Base-by-base conservation (phyloP, 169 alveolate species). In the Cryptosporidium ubiquitum region DNA sequence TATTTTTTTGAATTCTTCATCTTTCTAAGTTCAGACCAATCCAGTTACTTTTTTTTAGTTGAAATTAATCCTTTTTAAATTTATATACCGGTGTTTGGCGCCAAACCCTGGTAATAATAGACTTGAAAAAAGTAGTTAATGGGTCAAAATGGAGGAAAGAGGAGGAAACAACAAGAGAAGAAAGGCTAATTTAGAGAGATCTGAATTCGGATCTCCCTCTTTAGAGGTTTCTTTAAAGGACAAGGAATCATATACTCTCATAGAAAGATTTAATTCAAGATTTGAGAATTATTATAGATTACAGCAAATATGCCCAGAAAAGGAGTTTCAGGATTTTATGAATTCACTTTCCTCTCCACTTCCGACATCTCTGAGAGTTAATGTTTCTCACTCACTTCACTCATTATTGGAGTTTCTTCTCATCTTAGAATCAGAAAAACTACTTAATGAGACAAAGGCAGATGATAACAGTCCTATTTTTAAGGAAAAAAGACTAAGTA, bases 311-410 rank as follows among this genome's bases (percentile, higher is more conserved):
- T 69, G 64, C 20, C 10, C 37, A 1, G 61, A 42, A 69, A 49
- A 5, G 5, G 70, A 73, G 55, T 58, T 52, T 39, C 55, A 40
- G 2, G 71, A 73, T 12, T 57, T 73, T 16, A 33, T 73, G 0
- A 33, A 51, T 51, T 44, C 70, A 1, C 68, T 73, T 40, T 33
- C 70, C 4, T 47, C 58, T 37, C 70, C 70, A 2, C 85, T 73
- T 37, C 85, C 85, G 1, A 73, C 23, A 1, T 55, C 85, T 26
- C 18, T 73, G 20, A 73, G 85, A 73, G 26, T 39, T n/a, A 73
- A 73, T 20, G 12, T 14, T 12, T 73, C 85, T 10, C 85, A 73
- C 55, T 49, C 68, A 4, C 49, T 52, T 12, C 35, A 33, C 29
- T 29, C 33, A 64, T 37, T 64, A 16, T 18, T 64, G n/a, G 70